Evolutionary conservation across 257 asterid genomes (phyloP).

Genomic region (Oldenlandia corymbosa): DNA sequence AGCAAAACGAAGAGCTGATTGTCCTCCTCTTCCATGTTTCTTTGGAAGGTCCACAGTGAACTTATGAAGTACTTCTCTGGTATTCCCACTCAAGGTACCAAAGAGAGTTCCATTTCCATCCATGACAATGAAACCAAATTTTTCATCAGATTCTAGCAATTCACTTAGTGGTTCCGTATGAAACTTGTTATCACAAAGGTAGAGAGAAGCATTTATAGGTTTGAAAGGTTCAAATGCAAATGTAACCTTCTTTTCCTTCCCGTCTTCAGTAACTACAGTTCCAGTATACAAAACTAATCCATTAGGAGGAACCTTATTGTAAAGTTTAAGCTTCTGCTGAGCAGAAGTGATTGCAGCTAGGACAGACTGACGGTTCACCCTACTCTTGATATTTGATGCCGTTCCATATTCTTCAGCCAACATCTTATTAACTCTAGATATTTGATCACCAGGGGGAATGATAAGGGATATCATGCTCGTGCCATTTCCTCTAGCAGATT

Average conservation of each 20-base stretch:
- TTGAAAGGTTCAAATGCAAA: constrained; percentile 39
- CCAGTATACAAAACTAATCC: constrained; percentile 40
- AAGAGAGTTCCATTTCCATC: constrained; percentile 46
- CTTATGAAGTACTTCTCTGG: constrained; percentile 42
- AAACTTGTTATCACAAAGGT: constrained; percentile 43
- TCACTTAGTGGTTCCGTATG: constrained; percentile 41
- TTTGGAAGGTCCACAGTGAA: constrained; percentile 47
- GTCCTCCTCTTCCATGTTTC: constrained; percentile 50
- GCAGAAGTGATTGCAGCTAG: constrained; percentile 44
- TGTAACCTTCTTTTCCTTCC: constrained; percentile 46
- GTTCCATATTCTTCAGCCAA: constrained; percentile 47
- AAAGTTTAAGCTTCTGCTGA: constrained; percentile 41
- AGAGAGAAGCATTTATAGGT: constrained; percentile 42
- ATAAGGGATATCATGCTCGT: constrained; percentile 50
- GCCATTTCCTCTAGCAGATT: constrained; percentile 46
- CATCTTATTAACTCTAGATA: constrained; percentile 38
- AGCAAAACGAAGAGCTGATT: constrained; percentile 45
- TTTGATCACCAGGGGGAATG: constrained; percentile 47
- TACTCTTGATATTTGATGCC: constrained; percentile 41
- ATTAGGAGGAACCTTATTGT: constrained; percentile 39
- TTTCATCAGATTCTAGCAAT: constrained; percentile 42
- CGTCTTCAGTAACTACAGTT: constrained; percentile 39
- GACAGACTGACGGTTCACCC: constrained; percentile 44
- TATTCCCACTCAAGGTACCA: constrained; percentile 46
- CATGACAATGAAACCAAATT: constrained; percentile 48